Base-by-base conservation (phyloP, 2,329 filamentous ascomycete species). In the Drechslera avenae region DNA sequence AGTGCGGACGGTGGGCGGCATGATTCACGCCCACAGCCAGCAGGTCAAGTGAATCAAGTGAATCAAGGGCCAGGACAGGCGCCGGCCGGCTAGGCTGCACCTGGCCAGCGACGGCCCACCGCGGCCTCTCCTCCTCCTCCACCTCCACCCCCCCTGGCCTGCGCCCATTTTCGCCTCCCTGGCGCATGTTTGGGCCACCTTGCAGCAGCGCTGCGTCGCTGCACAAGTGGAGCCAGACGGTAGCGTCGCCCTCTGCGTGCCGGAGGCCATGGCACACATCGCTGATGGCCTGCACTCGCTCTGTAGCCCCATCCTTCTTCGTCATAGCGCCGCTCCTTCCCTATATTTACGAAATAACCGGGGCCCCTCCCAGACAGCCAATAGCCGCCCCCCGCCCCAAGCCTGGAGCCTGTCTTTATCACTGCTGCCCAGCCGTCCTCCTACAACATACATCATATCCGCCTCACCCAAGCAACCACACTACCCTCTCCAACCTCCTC, bases 291-390 rank as follows among this genome's bases (percentile, higher is more conserved):
- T 66, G 61, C 60, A 60, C 61, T 46, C 53, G 57, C 62, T 60
- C 66, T 69, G 67, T 67, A 55, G 58, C 56, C 61, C 54, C 65
- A 62, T 58, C 67, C 67, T 62, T 63, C 60, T 67, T 69, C 69
- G 70, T 73, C 70, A 73, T 73, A 64, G 69, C 68, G 65, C 62
- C 34, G 45, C 57, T 69, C 68, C 67, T 68, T 66, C 65, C 67
- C 65, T 71, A 66, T 72, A 71, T 71, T 71, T 72, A 68, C 66
- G 60, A 60, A 67, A 64, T 62, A 62, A 62, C 59, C 60, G 68
- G 66, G 62, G 26, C 26, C 9, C 63, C 32, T n/a, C 45, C 36
- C 52, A 36, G 33, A 45, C 23, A 56, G 57, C 66, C 69, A 71
- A 72, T 72, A 51, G 57, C 60, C 50, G 36, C 36, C 58, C 6